A percentile compares a stretch with the other conserved stretches of the same genome.
phyloP scores from a whole-genome alignment of 495 filamentous ascomycete species.

The Trichocladium uniseriatum region DNA sequence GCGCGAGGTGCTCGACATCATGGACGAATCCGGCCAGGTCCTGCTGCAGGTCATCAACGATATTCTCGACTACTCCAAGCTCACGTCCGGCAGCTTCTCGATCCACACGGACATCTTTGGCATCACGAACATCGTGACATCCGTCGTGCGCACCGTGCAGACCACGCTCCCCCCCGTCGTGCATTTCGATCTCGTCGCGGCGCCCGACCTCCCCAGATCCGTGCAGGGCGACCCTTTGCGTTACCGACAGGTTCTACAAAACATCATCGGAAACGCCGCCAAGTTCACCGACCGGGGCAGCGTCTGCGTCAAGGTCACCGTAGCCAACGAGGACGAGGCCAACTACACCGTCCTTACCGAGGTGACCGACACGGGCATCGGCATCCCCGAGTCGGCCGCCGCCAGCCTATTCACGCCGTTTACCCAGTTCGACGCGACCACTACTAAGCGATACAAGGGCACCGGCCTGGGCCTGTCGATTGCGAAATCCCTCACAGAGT shows the following conservation, averaged over 20 bases:
- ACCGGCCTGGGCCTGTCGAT: constrained; percentile 75
- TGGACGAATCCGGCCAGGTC: constrained; percentile 39
- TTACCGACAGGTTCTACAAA: constrained; percentile 41
- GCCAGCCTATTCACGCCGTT: constrained; percentile 71
- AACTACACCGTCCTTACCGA: constrained; percentile 45
- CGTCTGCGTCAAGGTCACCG: constrained; percentile 26
- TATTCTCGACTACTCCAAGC: constrained; percentile 45
- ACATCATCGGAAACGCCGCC: constrained; percentile 38
- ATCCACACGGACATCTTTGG: constrained; percentile 36
- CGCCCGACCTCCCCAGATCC: constrained; percentile 31
- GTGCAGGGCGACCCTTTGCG: constrained; percentile 40
- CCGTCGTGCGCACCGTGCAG: constrained; percentile 43
- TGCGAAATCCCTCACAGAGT: constrained; percentile 58
- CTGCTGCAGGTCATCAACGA: constrained; percentile 44
- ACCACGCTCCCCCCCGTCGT: constrained; percentile 27
- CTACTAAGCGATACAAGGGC: constrained; percentile 70
- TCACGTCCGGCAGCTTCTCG: constrained; percentile 37
- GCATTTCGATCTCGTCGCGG: constrained; percentile 29
- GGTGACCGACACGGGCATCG: constrained; percentile 69
- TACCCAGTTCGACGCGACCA: constrained; percentile 63
- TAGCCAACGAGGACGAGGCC: constrained; percentile 32
- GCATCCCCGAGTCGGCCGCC: constrained; percentile 53
- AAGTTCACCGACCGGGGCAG: constrained; percentile 42
- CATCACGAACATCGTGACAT: constrained; percentile 39
- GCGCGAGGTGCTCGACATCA: constrained; percentile 38